A percentile compares a stretch with the other conserved stretches of the same genome.
phyloP scores from a whole-genome alignment of 768 basidiomycete genomes.

The Boletus rex-veris region DNA sequence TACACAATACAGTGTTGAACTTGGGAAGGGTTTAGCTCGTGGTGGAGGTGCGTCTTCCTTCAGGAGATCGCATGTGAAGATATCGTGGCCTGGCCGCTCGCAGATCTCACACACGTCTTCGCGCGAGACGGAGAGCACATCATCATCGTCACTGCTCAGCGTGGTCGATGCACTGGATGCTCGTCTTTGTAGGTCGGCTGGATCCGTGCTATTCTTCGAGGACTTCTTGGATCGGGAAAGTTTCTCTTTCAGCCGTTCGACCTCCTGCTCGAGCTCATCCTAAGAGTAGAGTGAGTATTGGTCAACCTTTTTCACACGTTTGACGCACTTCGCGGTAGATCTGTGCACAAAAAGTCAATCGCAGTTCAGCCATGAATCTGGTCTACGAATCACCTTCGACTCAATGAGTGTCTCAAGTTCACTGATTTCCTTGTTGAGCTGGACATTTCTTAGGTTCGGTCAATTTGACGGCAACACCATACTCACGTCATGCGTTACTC shows the following conservation, averaged over 20 bases:
- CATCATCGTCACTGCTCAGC: slow-evolving; percentile 23
- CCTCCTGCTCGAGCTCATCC: slow-evolving; percentile 86
- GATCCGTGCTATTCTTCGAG: slow-evolving; percentile 45
- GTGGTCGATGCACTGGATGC: slow-evolving; percentile 22
- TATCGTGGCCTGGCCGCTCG: slow-evolving; percentile 80
- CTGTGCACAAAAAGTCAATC: slow-evolving; percentile 35
- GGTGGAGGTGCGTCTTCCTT: slow-evolving; percentile 46
- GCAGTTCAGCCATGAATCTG: not conserved
- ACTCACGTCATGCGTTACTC: slow-evolving; percentile 64
- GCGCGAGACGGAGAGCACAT: slow-evolving; percentile 18
- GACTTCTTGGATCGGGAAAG: slow-evolving; percentile 57
- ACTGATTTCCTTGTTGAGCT: slow-evolving; percentile 90
- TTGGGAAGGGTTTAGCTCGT: slow-evolving; percentile 11
- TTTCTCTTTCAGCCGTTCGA: slow-evolving; percentile 73
- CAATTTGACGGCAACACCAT: not conserved
- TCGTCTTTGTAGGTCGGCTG: slow-evolving; percentile 26
- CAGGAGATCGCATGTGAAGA: slow-evolving; percentile 78
- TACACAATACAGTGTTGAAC: slow-evolving; percentile 59
- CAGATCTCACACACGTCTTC: slow-evolving; percentile 78
- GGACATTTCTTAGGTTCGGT: slow-evolving; percentile 4
- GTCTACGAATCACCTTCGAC: slow-evolving; percentile 60
- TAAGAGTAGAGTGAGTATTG: slow-evolving; percentile 28
- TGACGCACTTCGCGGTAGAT: slow-evolving; percentile 75
- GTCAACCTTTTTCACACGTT: not conserved
- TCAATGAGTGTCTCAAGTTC: slow-evolving; percentile 94